Evolutionary conservation across 768 basidiomycete species (phyloP).

Genomic region (Tylopilus subfusipes): DNA sequence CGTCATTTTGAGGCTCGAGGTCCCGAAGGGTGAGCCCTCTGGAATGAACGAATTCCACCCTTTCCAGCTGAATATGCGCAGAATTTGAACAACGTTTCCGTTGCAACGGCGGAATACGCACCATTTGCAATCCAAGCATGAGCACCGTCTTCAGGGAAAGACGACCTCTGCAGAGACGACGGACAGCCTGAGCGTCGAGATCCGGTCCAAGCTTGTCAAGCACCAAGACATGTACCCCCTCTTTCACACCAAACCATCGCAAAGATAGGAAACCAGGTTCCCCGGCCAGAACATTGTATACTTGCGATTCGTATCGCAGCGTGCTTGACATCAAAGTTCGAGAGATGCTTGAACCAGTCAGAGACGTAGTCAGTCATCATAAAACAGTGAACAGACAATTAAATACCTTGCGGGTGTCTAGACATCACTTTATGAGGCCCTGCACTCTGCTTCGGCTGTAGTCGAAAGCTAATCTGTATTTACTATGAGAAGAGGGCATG

Average conservation of each 20-base stretch:
- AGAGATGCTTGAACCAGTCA: no score
- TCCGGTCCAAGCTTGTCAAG: background rate
- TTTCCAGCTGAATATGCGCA: background rate
- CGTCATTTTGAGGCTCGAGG: background rate
- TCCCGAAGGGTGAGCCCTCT: background rate
- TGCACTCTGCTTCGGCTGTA: background rate
- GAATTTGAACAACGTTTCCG: background rate
- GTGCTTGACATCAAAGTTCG: no score
- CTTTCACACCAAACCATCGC: background rate
- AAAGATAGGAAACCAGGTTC: background rate
- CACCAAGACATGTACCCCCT: background rate
- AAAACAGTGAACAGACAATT: no score
- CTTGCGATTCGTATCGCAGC: background rate
- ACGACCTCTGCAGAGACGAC: background rate
- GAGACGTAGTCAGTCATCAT: no score
- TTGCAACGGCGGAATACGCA: background rate
- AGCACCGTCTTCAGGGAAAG: no score
- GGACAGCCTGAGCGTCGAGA: background rate
- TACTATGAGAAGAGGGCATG: background rate
- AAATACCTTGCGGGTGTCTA: background rate
- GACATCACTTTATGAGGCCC: background rate
- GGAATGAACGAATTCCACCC: background rate
- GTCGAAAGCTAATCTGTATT: background rate
- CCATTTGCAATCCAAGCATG: no score
- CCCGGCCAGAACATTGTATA: background rate